phyloP scores from a whole-genome alignment of 352 stramenopile species.

The Phytophthora macrochlamydospora region DNA sequence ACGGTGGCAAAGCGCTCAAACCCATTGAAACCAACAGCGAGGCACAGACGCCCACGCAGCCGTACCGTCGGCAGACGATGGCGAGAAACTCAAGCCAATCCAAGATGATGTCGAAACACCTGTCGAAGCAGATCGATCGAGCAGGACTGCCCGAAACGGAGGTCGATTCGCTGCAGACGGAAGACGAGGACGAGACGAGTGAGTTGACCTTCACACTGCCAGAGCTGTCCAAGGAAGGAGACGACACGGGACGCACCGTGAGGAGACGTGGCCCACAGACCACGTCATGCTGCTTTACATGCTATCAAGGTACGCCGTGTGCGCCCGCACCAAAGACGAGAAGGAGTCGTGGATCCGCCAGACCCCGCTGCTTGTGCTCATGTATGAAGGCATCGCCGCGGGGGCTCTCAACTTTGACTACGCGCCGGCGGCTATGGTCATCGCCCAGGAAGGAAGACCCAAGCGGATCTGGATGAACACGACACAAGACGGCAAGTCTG shows the following conservation, averaged over 20 bases:
- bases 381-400: slow-evolving; percentile 70
- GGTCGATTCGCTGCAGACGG: neutral
- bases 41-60: neutral
- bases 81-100: slow-evolving; percentile 8
- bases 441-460: slow-evolving; percentile 52
- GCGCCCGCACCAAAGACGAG: slow-evolving; percentile 76
- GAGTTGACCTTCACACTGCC: slow-evolving; percentile 62
- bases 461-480: slow-evolving; percentile 75
- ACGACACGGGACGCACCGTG: slow-evolving; percentile 46
- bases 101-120: slow-evolving; percentile 22
- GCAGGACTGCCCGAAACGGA: neutral
- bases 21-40: too few species aligned
- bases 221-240: slow-evolving; percentile 53
- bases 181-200: slow-evolving; percentile 37
- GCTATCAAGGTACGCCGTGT: slow-evolving; percentile 40
- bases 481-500: slow-evolving; percentile 68
- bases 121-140: slow-evolving; percentile 7
- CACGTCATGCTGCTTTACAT: slow-evolving; percentile 69
- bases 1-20: too few species aligned
- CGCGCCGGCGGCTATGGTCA: slow-evolving; percentile 56
- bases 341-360: slow-evolving; percentile 95
- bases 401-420: slow-evolving; percentile 71
- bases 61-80: slow-evolving; percentile 16
- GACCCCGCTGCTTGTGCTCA: slow-evolving; percentile 92
- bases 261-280: slow-evolving; percentile 57